phyloP scores from a whole-genome alignment of 345 rosid genomes.

The Populus alba region DNA sequence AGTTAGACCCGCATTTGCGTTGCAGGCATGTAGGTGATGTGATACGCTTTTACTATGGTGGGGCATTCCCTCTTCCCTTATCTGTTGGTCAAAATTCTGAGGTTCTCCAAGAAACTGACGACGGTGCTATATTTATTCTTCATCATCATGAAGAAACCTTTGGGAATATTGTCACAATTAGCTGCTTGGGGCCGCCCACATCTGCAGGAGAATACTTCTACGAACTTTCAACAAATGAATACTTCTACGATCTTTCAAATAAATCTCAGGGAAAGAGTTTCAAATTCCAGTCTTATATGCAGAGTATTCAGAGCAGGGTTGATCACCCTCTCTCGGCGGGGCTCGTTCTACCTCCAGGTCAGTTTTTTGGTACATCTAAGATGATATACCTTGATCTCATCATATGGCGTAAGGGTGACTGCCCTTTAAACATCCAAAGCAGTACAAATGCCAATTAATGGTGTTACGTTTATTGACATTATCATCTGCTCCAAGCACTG shows the following conservation, averaged over 20 bases:
- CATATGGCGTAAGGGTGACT: not conserved
- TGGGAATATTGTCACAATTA: conserved; percentile 25
- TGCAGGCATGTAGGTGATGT: conserved; percentile 35
- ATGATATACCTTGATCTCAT: conserved; percentile 15
- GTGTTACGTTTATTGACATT: too few species aligned
- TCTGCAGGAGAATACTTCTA: conserved; percentile 5
- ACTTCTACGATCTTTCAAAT: conserved; percentile 8
- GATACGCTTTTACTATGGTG: conserved; percentile 5
- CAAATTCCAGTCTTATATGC: too few species aligned
- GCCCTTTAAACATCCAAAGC: not conserved
- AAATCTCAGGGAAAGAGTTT: not conserved
- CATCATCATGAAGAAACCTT: not conserved
- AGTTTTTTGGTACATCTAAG: conserved; percentile 2
- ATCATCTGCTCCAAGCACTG: too few species aligned
- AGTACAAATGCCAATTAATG: too few species aligned
- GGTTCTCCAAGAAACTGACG: conserved; percentile 24
- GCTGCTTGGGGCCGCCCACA: conserved; percentile 25
- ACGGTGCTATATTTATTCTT: conserved; percentile 21
- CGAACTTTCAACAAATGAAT: conserved; percentile 13
- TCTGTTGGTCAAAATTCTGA: conserved; percentile 3
- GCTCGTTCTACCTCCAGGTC: conserved; percentile 30
- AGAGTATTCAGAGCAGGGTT: not conserved
- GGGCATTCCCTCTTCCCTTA: not conserved
- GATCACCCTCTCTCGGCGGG: conserved; percentile 2
- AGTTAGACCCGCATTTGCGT: conserved; percentile 37